Evolutionary conservation across 768 basidiomycete species (phyloP), one percentile per base, ranked within the genome.

Genomic region (Hypholoma fasciculare): DNA sequence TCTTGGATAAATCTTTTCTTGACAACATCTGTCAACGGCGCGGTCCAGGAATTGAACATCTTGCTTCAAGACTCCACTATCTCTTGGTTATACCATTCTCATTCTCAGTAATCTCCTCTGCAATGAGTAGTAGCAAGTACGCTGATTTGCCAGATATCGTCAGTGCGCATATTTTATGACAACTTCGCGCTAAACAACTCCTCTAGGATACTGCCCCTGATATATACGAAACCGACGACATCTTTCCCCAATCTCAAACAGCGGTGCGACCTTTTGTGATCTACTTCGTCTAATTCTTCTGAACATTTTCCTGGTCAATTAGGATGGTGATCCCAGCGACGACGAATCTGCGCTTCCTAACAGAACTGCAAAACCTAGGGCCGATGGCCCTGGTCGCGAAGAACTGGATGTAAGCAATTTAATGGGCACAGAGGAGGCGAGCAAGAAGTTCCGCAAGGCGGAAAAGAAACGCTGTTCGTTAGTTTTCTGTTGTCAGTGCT

Each of bases 141-240:
- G 88, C 92, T 11, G 85, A 88, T 67, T 76, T 96, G 3, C 94
- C 94, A n/a, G 94, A 96, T 69, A 96, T 96, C 56, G 94, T 95
- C 65, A 56, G 89, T 80, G 30, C 37, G n/a, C 20, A 43, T 46
- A 51, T 34, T 19, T 52, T 46, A 47, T 30, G 23, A 47, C 58
- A 38, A 38, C 54, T 58, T 58, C 65, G 54, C 37, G 43, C 8
- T 27, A 38, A 53, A 3, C 20, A 49, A 4, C 58, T 54, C 11
- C 46, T 56, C 9, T 51, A 96, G 94, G 94, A 95, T 73, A 92
- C 90, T 12, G 93, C 92, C 1, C 93, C 84, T 40, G 94, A 96
- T 71, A 84, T 96, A 44, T 96, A 96, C 68, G 94, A 96, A 69
- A 96, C 94, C 0, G 89, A 92, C 47, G 94, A 96, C 63, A 78